Evolutionary conservation across 495 filamentous ascomycete genomes (phyloP), one percentile per base, ranked within the genome.

Genomic region (Penicillium argentinense): DNA sequence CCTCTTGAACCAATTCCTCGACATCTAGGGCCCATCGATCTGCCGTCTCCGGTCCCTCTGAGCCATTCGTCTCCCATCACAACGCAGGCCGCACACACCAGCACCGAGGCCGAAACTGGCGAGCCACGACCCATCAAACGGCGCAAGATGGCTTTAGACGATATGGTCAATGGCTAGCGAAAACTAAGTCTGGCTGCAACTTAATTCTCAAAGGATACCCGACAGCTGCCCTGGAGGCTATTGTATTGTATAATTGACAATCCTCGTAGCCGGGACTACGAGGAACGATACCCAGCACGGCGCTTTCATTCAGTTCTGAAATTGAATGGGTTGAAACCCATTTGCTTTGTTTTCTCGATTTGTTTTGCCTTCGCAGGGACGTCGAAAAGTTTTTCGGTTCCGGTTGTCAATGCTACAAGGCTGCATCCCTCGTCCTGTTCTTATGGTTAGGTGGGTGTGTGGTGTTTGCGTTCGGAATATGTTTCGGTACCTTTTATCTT

Each of bases 71-170:
- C 59, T 5, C 39, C 61, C 3, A 27, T 43, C 3, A 27, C 45
- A 5, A 32, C 33, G 9, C 56, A 58, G 4, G 24, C 53, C 16
- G 59, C 60, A 1, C 57, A 49, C 11, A 37, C 53, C 1, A 48
- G 21, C 1, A 49, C 54, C 14, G 63, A 67, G 23, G 32, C 52
- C 3, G 57, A 70, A n/a, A 21, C 33, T 27, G 34, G 54, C 1
- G 67, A 70, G 14, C 46, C 51, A 79, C 64, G 89, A 79, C 37
- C 89, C 74, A 11, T 88, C 80, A 56, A 90, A 78, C 59, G 95
- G 74, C 70, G 76, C 83, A 53, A 85, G 75, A 59, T 85, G 90
- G 51, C 72, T 11, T 39, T 75, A 39, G 67, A 75, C 45, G 70
- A 75, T 33, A 75, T 75, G 61, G 72, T 75, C 12, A 75, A 75